Percentiles rank a stretch among this genome's conserved stretches.
Conservation (phyloP, 225 moss, liverwort and hornwort genomes). For the Marchantia polymorpha region DNA sequence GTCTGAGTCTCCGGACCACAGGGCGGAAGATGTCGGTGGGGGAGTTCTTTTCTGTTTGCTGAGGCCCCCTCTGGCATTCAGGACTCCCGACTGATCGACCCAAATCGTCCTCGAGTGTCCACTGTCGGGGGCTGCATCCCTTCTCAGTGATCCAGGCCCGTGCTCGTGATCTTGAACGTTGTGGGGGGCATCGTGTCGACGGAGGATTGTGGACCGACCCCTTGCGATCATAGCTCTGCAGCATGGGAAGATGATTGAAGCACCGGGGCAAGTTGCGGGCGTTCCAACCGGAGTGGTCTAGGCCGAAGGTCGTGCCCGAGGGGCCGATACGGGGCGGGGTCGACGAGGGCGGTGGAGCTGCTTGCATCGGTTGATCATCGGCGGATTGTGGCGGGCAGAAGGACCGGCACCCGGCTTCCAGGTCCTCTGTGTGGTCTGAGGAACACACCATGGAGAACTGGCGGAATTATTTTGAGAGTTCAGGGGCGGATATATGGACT, state of each 20-base stretch:
- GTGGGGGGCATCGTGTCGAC: not conserved
- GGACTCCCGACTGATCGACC: not conserved
- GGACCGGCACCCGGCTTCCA: not conserved
- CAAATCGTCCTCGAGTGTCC: not conserved
- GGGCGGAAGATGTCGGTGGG: constrained; percentile 38
- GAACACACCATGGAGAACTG: constrained; percentile 32
- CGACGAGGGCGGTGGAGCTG: not conserved
- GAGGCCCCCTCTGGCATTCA: constrained; percentile 17
- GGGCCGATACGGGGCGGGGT: not conserved
- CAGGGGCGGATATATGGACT: constrained; percentile 32
- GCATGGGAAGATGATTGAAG: constrained; percentile 11
- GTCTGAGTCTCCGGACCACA: not conserved
- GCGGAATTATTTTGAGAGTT: constrained; percentile 18
- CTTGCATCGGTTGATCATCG: constrained; percentile 3
- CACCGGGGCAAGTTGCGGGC: not conserved
- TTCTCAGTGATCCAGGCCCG: not conserved
- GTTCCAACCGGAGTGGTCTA: not conserved
- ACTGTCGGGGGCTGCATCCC: not conserved
- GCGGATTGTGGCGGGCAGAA: not conserved
- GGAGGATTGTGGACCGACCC: constrained; percentile 23
- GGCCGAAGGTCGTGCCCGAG: constrained; percentile 6
- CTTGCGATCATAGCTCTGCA: not conserved
- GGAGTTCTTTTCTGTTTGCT: constrained; percentile 34
- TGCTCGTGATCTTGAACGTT: constrained; percentile 13
- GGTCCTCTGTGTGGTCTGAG: not conserved